Evolutionary conservation across 805 yeast genomes (phyloP).

Genomic region (Candida schatavii): DNA sequence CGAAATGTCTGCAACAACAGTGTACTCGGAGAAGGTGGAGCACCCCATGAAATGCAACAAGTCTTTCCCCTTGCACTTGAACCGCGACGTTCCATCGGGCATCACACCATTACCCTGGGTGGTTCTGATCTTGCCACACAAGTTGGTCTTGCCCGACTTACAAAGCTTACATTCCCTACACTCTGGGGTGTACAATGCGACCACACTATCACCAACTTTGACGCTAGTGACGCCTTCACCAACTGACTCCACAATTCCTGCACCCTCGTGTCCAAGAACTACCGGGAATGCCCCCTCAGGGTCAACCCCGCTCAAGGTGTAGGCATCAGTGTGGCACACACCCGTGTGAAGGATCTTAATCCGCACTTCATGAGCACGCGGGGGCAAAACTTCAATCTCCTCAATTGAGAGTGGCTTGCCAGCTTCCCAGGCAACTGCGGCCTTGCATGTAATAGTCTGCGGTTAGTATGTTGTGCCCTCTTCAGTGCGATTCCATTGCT

Average conservation of each 20-base stretch:
- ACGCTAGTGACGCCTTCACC: constrained; percentile 94
- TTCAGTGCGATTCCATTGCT: too few species aligned
- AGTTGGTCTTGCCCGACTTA: constrained; percentile 89
- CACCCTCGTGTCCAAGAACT: constrained; percentile 96
- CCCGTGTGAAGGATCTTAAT: constrained; percentile 85
- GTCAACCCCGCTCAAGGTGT: constrained; percentile 89
- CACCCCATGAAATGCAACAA: constrained; percentile 96
- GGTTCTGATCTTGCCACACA: constrained; percentile 92
- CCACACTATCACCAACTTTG: constrained; percentile 89
- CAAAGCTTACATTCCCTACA: constrained; percentile 95
- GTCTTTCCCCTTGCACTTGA: constrained; percentile 80
- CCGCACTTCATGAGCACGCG: constrained; percentile 96
- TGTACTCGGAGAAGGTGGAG: constrained; percentile 94
- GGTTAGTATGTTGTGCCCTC: too few species aligned
- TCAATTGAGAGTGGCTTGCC: constrained; percentile 79
- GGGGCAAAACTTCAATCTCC: constrained; percentile 87
- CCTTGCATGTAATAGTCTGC: constrained; percentile 75
- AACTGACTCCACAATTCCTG: constrained; percentile 91
- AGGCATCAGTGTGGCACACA: constrained; percentile 98
- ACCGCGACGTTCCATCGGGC: constrained; percentile 98
- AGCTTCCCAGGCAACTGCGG: constrained; percentile 98
- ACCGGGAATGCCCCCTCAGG: constrained; percentile 97
- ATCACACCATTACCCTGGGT: constrained; percentile 98
- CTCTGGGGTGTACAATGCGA: constrained; percentile 95
- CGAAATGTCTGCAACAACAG: constrained; percentile 97